These are phyloP conservation scores for Phytophthora agathidicida DNA, from an alignment of 352 stramenopile species.

Conservation along the genomic window DNA sequence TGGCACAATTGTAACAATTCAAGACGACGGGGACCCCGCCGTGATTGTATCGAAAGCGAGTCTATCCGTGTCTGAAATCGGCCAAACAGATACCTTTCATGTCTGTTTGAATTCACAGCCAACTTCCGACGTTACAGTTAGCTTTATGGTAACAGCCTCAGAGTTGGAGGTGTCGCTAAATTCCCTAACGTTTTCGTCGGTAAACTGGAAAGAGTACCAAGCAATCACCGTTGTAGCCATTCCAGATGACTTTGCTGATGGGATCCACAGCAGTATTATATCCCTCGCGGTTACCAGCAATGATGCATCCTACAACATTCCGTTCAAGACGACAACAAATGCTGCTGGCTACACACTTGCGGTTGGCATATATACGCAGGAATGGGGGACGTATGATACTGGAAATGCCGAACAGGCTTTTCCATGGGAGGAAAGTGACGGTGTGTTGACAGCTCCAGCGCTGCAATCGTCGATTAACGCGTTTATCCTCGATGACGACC, in stretches of 20 bases:
- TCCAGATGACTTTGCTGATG: slow-evolving; percentile 42
- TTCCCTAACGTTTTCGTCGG: slow-evolving; percentile 46
- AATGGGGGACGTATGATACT: slow-evolving; percentile 54
- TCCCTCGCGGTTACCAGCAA: slow-evolving; percentile 38
- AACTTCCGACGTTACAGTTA: slow-evolving; percentile 44
- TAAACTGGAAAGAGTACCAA: slow-evolving; percentile 49
- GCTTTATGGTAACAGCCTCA: slow-evolving; percentile 3
- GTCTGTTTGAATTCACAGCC: slow-evolving; percentile 61
- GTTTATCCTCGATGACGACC: slow-evolving; percentile 66
- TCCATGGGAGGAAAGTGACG: slow-evolving; percentile 46
- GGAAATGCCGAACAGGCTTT: slow-evolving; percentile 60
- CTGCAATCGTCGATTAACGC: slow-evolving; percentile 22
- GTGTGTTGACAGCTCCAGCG: slow-evolving; percentile 56
- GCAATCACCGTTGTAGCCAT: slow-evolving; percentile 38
- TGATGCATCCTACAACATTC: slow-evolving; percentile 45
- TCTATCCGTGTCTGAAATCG: slow-evolving; percentile 71
- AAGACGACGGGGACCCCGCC: slow-evolving; percentile 65
- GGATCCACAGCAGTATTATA: slow-evolving; percentile 43
- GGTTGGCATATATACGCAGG: slow-evolving; percentile 54
- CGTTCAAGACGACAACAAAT: slow-evolving; percentile 30
- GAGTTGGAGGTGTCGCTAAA: slow-evolving; percentile 31
- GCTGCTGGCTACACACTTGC: slow-evolving; percentile 43
- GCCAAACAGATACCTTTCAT: slow-evolving; percentile 55
- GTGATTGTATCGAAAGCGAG: slow-evolving; percentile 72
- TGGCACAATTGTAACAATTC: slow-evolving; percentile 69